Base-by-base conservation (phyloP, 192 early-diverging fungal species). In the Gonapodya prolifera region DNA sequence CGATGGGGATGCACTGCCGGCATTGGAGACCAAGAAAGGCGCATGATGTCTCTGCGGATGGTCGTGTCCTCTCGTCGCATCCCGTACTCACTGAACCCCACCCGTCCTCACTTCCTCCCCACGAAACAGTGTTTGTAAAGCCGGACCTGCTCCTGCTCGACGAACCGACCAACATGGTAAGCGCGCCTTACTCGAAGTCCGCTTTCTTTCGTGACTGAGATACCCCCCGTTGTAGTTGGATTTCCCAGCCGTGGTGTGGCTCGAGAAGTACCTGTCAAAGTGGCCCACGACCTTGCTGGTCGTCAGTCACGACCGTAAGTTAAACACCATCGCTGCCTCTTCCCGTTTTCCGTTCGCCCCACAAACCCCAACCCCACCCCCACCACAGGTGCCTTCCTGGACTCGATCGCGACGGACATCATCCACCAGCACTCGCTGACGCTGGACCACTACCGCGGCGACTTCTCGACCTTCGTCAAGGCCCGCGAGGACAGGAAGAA, bases 341-440 rank as follows among this genome's bases (percentile, higher is more conserved):
- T 61, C 35, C n/a, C 1, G 35, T 30, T 28, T 69, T 29, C 30
- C 70, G 31, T 30, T n/a, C n/a, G n/a, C n/a, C n/a, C n/a, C n/a
- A n/a, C n/a, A n/a, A n/a, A n/a, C n/a, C n/a, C n/a, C n/a, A n/a
- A n/a, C 45, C 45, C 23, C 8, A 61, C 23, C 45, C 8, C 45
- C 8, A 16, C 45, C 45, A 8, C 45, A 61, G 45, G 45, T 30
- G 77, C 35, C 2, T 99, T 99, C 87, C 85, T 99, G 80, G 98
- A 99, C 79, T 93, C 94, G 75, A 94, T 97, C 1, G 92, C 98
- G 0, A 99, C 98, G 0, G 98, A 99, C 83, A 97, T 99, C 84
- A 83, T 97, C 35, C 94, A 97, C 82, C 91, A 96, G 83, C 95
- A 98, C 81, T 92, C 93, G n/a, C 91, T 93, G 75, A 85, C 90